Base-by-base conservation (phyloP, 257 asterid species). In the Lavandula angustifolia region DNA sequence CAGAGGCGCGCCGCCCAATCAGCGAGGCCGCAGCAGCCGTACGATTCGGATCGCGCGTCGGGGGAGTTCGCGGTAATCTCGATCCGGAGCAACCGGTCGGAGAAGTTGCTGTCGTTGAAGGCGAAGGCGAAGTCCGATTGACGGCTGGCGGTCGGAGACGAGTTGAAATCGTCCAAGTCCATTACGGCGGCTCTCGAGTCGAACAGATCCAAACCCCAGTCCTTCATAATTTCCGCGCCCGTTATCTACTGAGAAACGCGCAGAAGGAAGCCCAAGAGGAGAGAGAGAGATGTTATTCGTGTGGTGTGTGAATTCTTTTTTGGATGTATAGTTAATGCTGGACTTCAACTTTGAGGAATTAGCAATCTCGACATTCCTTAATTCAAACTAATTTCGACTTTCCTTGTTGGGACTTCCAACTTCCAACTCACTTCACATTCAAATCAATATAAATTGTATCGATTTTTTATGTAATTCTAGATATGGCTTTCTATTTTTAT, bases 61-160 rank as follows among this genome's bases (percentile, higher is more conserved):
- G 76, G 50, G 0, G 86, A 64, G 56, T 87, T 89, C 67, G 81
- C 73, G 47, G 80, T 54, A 48, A 89, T 84, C 81, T 87, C 95
- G 76, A 89, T 82, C 62, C 79, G 76, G 8, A 89, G 86, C 22
- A 80, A 54, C 54, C 97, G 86, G 80, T 89, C 97, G 11, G 95
- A 87, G 65, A 89, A 86, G 50, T 81, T 86, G 76, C 84, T 78
- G 65, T 89, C 95, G 76, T 89, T 79, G 78, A 89, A 87, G 58
- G 95, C 96, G 75, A 89, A 89, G 11, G 69, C 92, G 66, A 89
- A 89, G 79, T 89, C 88, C 4, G 81, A 85, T 58, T 80, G 82
- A 5, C 76, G 73, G 46, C 66, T 71, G 71, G 68, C 55, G 67
- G 68, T 29, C 18, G 82, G 83, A 29, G 89, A 77, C 2, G 77